Evolutionary conservation across 805 yeast genomes (phyloP).

Genomic region (Schwanniomyces occidentalis): DNA sequence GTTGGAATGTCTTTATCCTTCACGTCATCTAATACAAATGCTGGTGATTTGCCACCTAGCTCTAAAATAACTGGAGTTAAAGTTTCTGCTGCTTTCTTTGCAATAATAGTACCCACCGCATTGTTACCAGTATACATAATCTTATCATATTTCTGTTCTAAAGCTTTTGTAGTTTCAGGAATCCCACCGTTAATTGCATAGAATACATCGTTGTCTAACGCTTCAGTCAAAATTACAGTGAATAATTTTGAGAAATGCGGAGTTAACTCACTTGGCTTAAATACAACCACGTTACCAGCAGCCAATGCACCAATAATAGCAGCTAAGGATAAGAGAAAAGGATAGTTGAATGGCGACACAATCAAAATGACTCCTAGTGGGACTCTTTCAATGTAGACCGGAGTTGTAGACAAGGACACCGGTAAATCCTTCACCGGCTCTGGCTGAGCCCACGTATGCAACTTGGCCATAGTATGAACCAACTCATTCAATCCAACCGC

Average conservation of each 20-base stretch:
- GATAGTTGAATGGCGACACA: slow-evolving; percentile 81
- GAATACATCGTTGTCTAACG: slow-evolving; percentile 57
- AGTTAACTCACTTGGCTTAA: slow-evolving; percentile 74
- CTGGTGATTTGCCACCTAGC: slow-evolving; percentile 93
- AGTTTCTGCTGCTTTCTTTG: slow-evolving; percentile 78
- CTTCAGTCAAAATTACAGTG: slow-evolving; percentile 51
- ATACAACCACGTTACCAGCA: slow-evolving; percentile 77
- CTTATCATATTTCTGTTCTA: slow-evolving; percentile 71
- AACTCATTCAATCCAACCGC: slow-evolving; percentile 54
- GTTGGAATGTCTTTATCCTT: slow-evolving; percentile 43
- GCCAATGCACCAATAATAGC: slow-evolving; percentile 82
- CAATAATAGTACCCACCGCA: slow-evolving; percentile 72
- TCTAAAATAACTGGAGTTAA: slow-evolving; percentile 82
- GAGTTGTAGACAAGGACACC: slow-evolving; percentile 28
- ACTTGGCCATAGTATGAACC: slow-evolving; percentile 54
- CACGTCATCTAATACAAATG: slow-evolving; percentile 57
- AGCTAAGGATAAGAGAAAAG: slow-evolving; percentile 59
- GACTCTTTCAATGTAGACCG: slow-evolving; percentile 34
- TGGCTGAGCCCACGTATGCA: slow-evolving; percentile 63
- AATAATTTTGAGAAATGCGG: slow-evolving; percentile 62
- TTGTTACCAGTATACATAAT: slow-evolving; percentile 85
- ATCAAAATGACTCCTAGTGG: slow-evolving; percentile 69
- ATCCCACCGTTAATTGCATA: slow-evolving; percentile 73
- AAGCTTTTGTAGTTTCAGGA: slow-evolving; percentile 56
- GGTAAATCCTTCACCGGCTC: slow-evolving; percentile 41